These are phyloP conservation scores for Gossypium bickii DNA, from an alignment of 345 rosid genomes.

Conservation along the genomic window DNA sequence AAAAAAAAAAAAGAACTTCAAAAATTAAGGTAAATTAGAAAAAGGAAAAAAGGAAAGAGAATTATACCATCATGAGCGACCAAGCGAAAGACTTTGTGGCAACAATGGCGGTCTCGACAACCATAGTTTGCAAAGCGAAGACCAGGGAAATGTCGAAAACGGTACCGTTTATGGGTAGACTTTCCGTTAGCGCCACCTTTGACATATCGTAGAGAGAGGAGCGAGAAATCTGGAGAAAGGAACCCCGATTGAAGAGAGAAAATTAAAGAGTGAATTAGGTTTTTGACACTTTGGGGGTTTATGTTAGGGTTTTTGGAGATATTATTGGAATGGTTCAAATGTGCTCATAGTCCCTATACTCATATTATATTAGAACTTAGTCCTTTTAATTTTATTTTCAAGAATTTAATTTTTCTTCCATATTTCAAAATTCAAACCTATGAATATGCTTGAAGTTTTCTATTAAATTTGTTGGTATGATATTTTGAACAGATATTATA, in stretches of 20 bases:
- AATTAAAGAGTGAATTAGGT: constrained; percentile 19
- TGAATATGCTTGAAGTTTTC: too few species aligned
- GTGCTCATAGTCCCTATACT: too few species aligned
- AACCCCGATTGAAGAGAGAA: neutral
- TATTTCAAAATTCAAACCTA: too few species aligned
- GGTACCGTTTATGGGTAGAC: constrained; percentile 21
- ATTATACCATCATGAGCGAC: constrained; percentile 36
- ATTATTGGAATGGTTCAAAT: neutral
- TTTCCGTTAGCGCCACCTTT: constrained; percentile 17
- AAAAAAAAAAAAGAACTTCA: neutral
- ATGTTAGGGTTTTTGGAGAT: constrained; percentile 26
- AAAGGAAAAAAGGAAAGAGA: neutral
- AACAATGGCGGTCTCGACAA: constrained; percentile 33
- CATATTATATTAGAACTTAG: too few species aligned
- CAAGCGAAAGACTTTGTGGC: constrained; percentile 30
- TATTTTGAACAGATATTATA: too few species aligned
- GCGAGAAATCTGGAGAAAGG: neutral
- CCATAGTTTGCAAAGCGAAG: constrained; percentile 29
- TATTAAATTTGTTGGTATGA: too few species aligned
- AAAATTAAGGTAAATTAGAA: neutral
- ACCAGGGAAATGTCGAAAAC: constrained; percentile 17
- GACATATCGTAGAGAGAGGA: neutral
- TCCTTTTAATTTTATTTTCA: too few species aligned
- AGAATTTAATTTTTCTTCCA: too few species aligned
- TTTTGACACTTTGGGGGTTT: constrained; percentile 26